Conservation (phyloP, 495 filamentous ascomycete genomes). For the Coniosporium apollinis region DNA sequence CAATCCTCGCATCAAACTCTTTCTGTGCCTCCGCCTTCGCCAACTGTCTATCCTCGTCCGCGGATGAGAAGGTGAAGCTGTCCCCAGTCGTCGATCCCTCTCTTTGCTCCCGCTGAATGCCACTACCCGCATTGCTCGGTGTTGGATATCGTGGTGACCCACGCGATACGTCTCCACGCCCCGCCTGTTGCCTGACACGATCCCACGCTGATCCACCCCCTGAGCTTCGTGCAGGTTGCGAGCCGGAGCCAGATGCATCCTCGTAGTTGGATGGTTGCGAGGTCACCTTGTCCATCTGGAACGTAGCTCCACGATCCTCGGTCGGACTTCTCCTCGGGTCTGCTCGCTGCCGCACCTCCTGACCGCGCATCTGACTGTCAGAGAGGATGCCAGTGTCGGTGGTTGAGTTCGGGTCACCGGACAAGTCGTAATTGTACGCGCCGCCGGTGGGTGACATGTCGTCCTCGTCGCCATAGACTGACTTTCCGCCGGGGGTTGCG, state of each 20-base stretch:
- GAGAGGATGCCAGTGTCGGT: conserved; percentile 5
- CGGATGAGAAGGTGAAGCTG: conserved; percentile 26
- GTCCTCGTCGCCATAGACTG: conserved; percentile 3
- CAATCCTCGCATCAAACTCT: conserved; percentile 34
- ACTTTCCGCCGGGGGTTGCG: not conserved
- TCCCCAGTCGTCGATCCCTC: conserved; percentile 12
- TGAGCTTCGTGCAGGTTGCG: not conserved
- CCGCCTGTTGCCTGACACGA: not conserved
- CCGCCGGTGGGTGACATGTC: conserved; percentile 12
- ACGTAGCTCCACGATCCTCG: not conserved
- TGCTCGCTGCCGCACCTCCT: conserved; percentile 2
- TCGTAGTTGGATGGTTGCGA: conserved; percentile 1
- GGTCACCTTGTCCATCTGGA: conserved; percentile 1
- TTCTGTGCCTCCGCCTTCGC: conserved; percentile 34
- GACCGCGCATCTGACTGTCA: conserved; percentile 6
- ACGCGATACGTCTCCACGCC: not conserved
- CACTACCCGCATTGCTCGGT: conserved; percentile 3
- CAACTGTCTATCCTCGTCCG: conserved; percentile 23
- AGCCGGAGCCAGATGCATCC: not conserved
- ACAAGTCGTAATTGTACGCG: conserved; percentile 1
- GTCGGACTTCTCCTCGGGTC: not conserved
- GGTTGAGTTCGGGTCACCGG: not conserved
- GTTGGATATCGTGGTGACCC: too few species aligned
- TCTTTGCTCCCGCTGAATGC: not conserved
- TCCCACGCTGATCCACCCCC: conserved; percentile 5